These are phyloP conservation scores for Phylloporus sp. DNA, from an alignment of 768 basidiomycete genomes.

Conservation along the genomic window DNA sequence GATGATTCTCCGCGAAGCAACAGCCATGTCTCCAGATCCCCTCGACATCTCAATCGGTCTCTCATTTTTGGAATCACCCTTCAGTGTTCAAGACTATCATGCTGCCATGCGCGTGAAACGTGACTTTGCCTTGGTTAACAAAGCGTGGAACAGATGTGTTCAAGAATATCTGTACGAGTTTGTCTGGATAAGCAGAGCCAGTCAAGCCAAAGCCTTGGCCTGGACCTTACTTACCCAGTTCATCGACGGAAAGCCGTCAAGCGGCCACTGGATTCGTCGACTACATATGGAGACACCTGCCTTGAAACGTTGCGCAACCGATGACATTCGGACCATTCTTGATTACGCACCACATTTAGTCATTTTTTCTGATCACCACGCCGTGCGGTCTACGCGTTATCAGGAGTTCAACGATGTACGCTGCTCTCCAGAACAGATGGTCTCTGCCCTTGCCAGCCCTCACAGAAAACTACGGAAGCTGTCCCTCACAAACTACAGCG, in stretches of 20 bases:
- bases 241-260: conserved; percentile 34
- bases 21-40: conserved; percentile 40
- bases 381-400: conserved; percentile 53
- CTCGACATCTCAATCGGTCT: conserved; percentile 47
- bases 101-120: conserved; percentile 47
- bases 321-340: conserved; percentile 64
- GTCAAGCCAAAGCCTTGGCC: conserved; percentile 47
- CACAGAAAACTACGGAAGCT: conserved; percentile 52
- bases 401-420: conserved; percentile 42
- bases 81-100: conserved; percentile 44
- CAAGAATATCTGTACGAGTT: conserved; percentile 62
- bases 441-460: conserved; percentile 55
- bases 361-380: conserved; percentile 61
- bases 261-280: conserved; percentile 53
- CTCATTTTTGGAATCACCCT: conserved; percentile 54
- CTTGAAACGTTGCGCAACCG: conserved; percentile 61
- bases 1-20: conserved; percentile 58
- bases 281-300: conserved; percentile 67
- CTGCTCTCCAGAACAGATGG: conserved; percentile 53
- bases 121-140: conserved; percentile 50
- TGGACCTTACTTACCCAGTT: conserved; percentile 41
- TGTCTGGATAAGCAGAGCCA: conserved; percentile 61
- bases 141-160: conserved; percentile 49
- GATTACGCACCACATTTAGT: conserved; percentile 58
- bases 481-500: conserved; percentile 73